Percentiles rank a stretch among this genome's conserved stretches.
phyloP scores from a whole-genome alignment of 768 basidiomycete genomes.

The Plicaturopsis crispa region DNA sequence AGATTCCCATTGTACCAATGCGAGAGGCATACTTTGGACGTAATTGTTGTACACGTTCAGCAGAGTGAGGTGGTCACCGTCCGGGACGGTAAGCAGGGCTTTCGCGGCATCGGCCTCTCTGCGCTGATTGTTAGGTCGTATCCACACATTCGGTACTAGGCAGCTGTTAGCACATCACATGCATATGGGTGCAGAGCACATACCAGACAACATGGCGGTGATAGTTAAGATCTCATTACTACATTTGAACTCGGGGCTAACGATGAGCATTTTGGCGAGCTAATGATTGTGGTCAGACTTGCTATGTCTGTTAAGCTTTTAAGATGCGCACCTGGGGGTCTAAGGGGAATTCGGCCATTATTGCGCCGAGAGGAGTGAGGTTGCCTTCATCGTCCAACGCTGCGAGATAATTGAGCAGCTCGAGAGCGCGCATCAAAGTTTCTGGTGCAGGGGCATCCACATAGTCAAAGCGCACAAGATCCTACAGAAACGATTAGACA shows the following conservation, averaged over 20 bases:
- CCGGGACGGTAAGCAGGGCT: conserved; percentile 79
- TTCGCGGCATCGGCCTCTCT: conserved; percentile 94
- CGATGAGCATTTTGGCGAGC: conserved; percentile 91
- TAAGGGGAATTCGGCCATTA: conserved; percentile 99
- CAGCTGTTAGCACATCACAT: conserved; percentile 1
- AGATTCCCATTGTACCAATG: background rate
- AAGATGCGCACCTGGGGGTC: conserved; percentile 76
- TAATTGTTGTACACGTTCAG: conserved; percentile 96
- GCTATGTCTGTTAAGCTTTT: background rate
- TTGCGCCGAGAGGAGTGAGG: conserved; percentile 74
- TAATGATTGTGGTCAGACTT: conserved; percentile 15
- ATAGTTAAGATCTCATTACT: conserved; percentile 94
- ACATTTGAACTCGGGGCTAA: conserved; percentile 92
- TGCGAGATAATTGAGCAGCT: conserved; percentile 85
- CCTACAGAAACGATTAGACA: conserved; percentile 28
- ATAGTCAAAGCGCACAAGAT: conserved; percentile 83
- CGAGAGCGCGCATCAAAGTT: conserved; percentile 94
- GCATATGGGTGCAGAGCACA: conserved; percentile 17
- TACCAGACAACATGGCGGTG: conserved; percentile 93
- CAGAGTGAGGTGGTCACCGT: conserved; percentile 93
- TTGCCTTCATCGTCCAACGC: conserved; percentile 94
- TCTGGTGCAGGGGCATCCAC: conserved; percentile 94
- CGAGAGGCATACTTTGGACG: conserved; percentile 52
- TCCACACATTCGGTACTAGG: conserved; percentile 90
- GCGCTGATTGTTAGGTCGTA: conserved; percentile 80